Evolutionary conservation across 2,329 filamentous ascomycete genomes (phyloP), one percentile per base, ranked within the genome.

Genomic region (Fusarium aywerte): DNA sequence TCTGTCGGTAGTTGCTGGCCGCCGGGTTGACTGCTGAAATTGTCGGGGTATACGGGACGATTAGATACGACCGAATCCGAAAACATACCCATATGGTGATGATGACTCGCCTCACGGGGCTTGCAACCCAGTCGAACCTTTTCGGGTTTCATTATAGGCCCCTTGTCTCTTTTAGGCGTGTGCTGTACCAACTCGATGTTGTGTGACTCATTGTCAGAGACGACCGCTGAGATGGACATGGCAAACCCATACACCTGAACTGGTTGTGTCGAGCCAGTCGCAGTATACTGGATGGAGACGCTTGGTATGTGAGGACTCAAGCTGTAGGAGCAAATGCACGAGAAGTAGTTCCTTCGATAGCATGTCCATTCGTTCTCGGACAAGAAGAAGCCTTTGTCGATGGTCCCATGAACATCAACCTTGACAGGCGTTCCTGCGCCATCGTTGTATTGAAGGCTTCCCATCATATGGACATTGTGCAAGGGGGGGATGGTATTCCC

Each of bases 311-410:
- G 79, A 3, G 91, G 91, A 38, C 84, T 83, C 23, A 97, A 80
- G 13, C 85, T 85, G 78, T 90, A 97, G 4, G 90, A 92, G 76
- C 92, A 95, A 50, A 90, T 87, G 52, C 96, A 93, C 0, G 92
- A 90, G 76, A 97, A 96, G 79, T 97, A 97, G 76, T 97, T 97
- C 40, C 94, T 86, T 32, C 93, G 86, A 76, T 97, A 97, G 80
- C 93, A 97, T 0, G 93, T 97, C 93, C 93, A 97, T 71, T 94
- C 92, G 18, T 87, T 84, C 55, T 96, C 93, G 5, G 85, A 86
- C 33, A 89, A 82, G 76, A 97, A 97, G 79, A 97, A 96, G 0
- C 93, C 93, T 73, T 97, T 96, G 76, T 96, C 92, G 61, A 97
- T 93, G 72, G 88, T 90, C 33, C 92, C 92, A 29, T 89, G 84